Conservation (phyloP, 805 yeast genomes). For the Cyberlindnera amylophila region DNA sequence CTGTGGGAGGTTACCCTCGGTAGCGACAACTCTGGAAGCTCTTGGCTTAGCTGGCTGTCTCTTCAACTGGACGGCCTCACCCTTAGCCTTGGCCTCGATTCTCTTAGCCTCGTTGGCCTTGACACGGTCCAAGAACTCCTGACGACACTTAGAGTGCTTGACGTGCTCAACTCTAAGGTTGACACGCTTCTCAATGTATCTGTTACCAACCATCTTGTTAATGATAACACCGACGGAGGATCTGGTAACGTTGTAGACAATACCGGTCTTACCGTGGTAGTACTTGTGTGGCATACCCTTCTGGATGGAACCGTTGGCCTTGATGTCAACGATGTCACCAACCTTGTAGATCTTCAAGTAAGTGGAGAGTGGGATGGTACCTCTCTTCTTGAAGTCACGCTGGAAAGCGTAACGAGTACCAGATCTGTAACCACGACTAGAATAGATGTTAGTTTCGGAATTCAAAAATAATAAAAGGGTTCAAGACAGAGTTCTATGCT, state of each 20-base stretch:
- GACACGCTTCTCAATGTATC: conserved; percentile 98
- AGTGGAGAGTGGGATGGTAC: conserved; percentile 89
- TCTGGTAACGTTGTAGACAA: conserved; percentile 98
- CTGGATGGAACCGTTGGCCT: conserved; percentile 98
- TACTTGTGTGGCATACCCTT: conserved; percentile 99
- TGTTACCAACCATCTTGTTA: conserved; percentile 98
- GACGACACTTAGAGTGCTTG: conserved; percentile 99
- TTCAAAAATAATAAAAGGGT: too few relatives aligned
- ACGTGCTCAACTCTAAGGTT: conserved; percentile 98
- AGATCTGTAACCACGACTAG: conserved; percentile 98
- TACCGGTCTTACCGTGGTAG: conserved; percentile 99
- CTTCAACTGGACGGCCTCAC: conserved; percentile 88
- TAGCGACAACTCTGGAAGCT: conserved; percentile 79
- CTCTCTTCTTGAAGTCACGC: conserved; percentile 98
- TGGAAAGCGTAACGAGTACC: conserved; percentile 99
- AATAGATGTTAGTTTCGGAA: conserved; percentile 12
- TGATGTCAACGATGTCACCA: conserved; percentile 99
- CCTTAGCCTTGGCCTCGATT: conserved; percentile 92
- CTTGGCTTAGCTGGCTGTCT: conserved; percentile 99
- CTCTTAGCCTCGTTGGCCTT: conserved; percentile 92
- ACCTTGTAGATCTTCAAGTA: conserved; percentile 98
- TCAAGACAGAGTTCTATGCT: too few relatives aligned
- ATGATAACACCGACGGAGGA: conserved; percentile 96
- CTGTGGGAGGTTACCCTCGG: conserved; percentile 84
- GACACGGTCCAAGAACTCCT: conserved; percentile 98